A percentile compares a stretch with the other conserved stretches of the same genome.
Conservation (phyloP, 768 basidiomycete species). For the Tephrocybe sp. region DNA sequence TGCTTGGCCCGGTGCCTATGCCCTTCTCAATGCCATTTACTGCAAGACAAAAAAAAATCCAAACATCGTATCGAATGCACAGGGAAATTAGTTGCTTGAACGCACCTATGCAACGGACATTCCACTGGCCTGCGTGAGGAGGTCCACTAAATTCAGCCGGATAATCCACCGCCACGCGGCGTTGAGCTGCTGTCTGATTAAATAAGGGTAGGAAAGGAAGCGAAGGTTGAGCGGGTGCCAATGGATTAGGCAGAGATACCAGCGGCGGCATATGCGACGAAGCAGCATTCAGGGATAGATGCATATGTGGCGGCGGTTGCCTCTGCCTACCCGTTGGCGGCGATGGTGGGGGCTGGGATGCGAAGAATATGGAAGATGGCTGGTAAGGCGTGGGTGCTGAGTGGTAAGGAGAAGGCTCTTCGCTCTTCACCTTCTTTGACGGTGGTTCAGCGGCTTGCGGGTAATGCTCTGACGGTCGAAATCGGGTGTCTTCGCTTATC, state of each 20-base stretch:
- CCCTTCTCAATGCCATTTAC: slow-evolving; percentile 75
- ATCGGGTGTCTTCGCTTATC: slow-evolving; percentile 18
- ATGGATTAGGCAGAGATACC: slow-evolving; percentile 46
- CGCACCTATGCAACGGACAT: slow-evolving; percentile 68
- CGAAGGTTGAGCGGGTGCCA: slow-evolving; percentile 63
- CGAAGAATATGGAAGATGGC: slow-evolving; percentile 28
- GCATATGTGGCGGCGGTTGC: slow-evolving; percentile 17
- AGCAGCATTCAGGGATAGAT: slow-evolving; percentile 4
- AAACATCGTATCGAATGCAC: slow-evolving; percentile 5
- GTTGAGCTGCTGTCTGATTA: slow-evolving; percentile 71
- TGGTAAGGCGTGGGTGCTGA: slow-evolving; percentile 9
- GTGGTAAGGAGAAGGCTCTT: slow-evolving; percentile 25
- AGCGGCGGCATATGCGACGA: slow-evolving; percentile 14
- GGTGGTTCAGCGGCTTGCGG: slow-evolving; percentile 28
- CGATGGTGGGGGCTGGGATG: slow-evolving; percentile 32
- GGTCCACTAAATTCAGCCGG: slow-evolving; percentile 61
- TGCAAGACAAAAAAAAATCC: slow-evolving; percentile 25
- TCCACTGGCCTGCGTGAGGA: slow-evolving; percentile 69
- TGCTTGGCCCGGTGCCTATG: slow-evolving; percentile 61
- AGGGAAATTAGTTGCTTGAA: slow-evolving; percentile 10
- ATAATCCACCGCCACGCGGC: slow-evolving; percentile 63
- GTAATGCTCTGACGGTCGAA: slow-evolving; percentile 11
- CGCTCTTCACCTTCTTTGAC: slow-evolving; percentile 43
- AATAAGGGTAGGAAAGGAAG: slow-evolving; percentile 70
- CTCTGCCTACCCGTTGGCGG: slow-evolving; percentile 15